Conservation (phyloP, 352 stramenopile species). For the Blastocystis sp. region DNA sequence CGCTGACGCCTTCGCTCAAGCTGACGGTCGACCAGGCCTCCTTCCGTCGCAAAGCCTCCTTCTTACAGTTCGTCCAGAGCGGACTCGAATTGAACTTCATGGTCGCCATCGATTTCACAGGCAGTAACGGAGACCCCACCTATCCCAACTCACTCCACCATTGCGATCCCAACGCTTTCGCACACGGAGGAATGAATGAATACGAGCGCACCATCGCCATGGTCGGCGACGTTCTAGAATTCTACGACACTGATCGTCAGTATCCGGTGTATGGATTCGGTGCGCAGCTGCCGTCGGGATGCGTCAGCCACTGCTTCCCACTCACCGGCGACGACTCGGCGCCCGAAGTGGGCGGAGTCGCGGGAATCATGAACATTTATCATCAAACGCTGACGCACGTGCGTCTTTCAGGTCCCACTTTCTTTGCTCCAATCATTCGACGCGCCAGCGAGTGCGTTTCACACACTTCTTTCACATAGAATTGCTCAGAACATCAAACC, state of each 20-base stretch:
- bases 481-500: neutral
- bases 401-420: slow-evolving; percentile 62
- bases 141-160: slow-evolving; percentile 62
- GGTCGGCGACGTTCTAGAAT: slow-evolving; percentile 66
- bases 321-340: slow-evolving; percentile 68
- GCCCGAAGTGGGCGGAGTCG: slow-evolving; percentile 67
- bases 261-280: slow-evolving; percentile 73
- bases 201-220: slow-evolving; percentile 69
- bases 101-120: slow-evolving; percentile 72
- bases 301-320: slow-evolving; percentile 79
- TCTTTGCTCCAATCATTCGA: slow-evolving; percentile 61
- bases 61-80: slow-evolving; percentile 66
- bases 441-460: slow-evolving; percentile 36
- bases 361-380: slow-evolving; percentile 70
- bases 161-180: neutral
- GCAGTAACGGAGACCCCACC: slow-evolving; percentile 66
- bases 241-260: slow-evolving; percentile 69
- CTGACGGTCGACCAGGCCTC: slow-evolving; percentile 48
- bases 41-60: slow-evolving; percentile 59
- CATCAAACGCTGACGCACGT: slow-evolving; percentile 56
- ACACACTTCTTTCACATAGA: neutral
- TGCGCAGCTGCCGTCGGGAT: slow-evolving; percentile 64
- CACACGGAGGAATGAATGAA: slow-evolving; percentile 57
- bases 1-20: neutral
- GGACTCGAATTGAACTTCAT: slow-evolving; percentile 75